Conservation (phyloP, 2,329 filamentous ascomycete species). For the Tricladium varicosporioides region DNA sequence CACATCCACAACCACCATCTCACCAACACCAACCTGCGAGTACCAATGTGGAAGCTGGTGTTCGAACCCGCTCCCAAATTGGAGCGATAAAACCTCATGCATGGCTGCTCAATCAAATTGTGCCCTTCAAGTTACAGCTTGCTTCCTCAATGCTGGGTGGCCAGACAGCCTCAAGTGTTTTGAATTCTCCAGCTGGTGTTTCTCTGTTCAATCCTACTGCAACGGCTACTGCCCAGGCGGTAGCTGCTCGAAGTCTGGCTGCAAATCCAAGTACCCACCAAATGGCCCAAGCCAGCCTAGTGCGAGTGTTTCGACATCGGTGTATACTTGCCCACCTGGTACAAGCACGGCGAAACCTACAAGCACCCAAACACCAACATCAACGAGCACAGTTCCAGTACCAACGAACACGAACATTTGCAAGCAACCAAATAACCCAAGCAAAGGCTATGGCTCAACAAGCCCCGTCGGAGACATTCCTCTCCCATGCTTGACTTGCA, state of each 20-base stretch:
- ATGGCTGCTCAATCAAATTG: slow-evolving; percentile 39
- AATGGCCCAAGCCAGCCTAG: slow-evolving; percentile 38
- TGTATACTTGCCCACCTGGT: slow-evolving; percentile 32
- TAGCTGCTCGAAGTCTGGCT: slow-evolving; percentile 43
- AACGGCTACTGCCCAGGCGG: slow-evolving; percentile 35
- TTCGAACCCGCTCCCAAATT: slow-evolving; percentile 48
- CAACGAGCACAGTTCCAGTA: slow-evolving; percentile 39
- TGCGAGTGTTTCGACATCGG: slow-evolving; percentile 37
- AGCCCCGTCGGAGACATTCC: slow-evolving; percentile 52
- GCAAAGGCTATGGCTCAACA: slow-evolving; percentile 66
- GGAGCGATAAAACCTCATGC: slow-evolving; percentile 43
- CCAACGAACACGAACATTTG: slow-evolving; percentile 49
- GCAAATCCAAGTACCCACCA: slow-evolving; percentile 42
- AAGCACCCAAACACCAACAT: slow-evolving; percentile 32
- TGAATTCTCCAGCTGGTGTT: slow-evolving; percentile 50
- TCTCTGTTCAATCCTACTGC: slow-evolving; percentile 46
- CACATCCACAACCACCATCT: slow-evolving; percentile 40
- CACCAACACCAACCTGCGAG: slow-evolving; percentile 48
- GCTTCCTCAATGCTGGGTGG: slow-evolving; percentile 51
- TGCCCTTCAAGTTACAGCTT: slow-evolving; percentile 46
- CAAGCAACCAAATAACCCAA: slow-evolving; percentile 51
- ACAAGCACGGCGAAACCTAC: slow-evolving; percentile 31
- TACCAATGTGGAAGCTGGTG: slow-evolving; percentile 56
- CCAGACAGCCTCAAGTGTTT: slow-evolving; percentile 49
- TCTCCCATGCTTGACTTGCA: slow-evolving; percentile 54